phyloP scores from a whole-genome alignment of 2,329 filamentous ascomycete genomes.

The Pleoardoris graminearum region DNA sequence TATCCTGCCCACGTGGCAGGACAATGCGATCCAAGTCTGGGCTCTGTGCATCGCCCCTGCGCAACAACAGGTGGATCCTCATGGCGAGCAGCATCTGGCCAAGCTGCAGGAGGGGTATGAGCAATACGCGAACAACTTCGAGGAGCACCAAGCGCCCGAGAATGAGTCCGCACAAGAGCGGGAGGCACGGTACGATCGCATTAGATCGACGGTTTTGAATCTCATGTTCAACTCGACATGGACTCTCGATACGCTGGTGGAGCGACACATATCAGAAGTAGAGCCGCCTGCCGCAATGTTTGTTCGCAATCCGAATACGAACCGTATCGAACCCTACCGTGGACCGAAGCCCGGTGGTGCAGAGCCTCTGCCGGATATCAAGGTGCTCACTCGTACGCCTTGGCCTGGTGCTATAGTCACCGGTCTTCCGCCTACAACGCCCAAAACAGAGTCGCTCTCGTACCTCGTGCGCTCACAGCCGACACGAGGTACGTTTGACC shows the following conservation, averaged over 20 bases:
- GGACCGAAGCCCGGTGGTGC: constrained; percentile 65
- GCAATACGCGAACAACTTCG: constrained; percentile 32
- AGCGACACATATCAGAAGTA: constrained; percentile 68
- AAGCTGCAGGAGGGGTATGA: constrained; percentile 30
- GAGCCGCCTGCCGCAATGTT: constrained; percentile 72
- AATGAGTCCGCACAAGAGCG: constrained; percentile 39
- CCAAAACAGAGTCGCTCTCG: constrained; percentile 71
- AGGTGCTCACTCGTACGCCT: constrained; percentile 72
- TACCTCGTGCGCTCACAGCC: constrained; percentile 82
- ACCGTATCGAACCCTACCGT: constrained; percentile 68
- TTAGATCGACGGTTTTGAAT: constrained; percentile 66
- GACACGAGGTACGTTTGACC: constrained; percentile 79
- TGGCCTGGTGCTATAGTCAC: constrained; percentile 74
- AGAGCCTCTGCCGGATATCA: constrained; percentile 62
- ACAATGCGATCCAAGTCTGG: constrained; percentile 82
- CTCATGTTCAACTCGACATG: constrained; percentile 81
- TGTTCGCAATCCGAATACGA: constrained; percentile 62
- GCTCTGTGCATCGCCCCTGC: constrained; percentile 65
- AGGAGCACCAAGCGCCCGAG: constrained; percentile 33
- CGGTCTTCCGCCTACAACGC: constrained; percentile 68
- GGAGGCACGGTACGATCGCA: constrained; percentile 50
- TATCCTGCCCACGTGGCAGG: constrained; percentile 68
- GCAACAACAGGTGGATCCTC: constrained; percentile 6
- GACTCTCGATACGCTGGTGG: constrained; percentile 70
- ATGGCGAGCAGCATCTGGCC: constrained; percentile 26